These are phyloP conservation scores for Orbilia brochopaga DNA, from an alignment of 2,329 filamentous ascomycete species.

Conservation along the genomic window DNA sequence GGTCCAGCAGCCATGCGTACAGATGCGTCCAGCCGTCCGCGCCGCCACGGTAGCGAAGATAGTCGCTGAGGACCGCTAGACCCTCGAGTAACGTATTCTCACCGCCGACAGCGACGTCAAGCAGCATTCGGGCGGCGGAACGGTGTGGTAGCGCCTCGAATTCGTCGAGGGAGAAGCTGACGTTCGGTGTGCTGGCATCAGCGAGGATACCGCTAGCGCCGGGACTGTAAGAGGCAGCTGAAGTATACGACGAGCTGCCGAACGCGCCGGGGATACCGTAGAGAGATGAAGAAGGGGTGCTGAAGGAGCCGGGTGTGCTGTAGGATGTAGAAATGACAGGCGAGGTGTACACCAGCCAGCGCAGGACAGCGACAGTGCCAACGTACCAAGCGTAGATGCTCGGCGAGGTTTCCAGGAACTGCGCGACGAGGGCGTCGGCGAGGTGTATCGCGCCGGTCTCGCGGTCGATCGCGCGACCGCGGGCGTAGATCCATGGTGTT, in stretches of 20 bases:
- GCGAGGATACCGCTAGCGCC: too few relatives aligned
- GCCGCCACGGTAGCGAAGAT: slow-evolving; percentile 42
- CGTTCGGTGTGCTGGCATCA: too few relatives aligned
- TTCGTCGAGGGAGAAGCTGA: slow-evolving; percentile 15
- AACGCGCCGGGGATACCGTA: too few relatives aligned
- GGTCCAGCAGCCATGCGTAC: slow-evolving; percentile 25
- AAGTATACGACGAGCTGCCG: too few relatives aligned
- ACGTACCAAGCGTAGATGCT: slow-evolving; percentile 43
- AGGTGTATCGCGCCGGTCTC: slow-evolving; percentile 53
- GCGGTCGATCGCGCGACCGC: slow-evolving; percentile 52
- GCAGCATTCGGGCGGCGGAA: slow-evolving; percentile 46
- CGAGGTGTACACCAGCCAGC: slow-evolving; percentile 50
- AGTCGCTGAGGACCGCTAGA: slow-evolving; percentile 50
- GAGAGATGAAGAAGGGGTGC: too few relatives aligned
- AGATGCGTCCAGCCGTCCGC: slow-evolving; percentile 19
- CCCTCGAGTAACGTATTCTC: slow-evolving; percentile 37
- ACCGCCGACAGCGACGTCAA: slow-evolving; percentile 31
- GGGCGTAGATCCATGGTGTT: slow-evolving; percentile 48
- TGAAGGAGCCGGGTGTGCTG: slow-evolving; percentile 14
- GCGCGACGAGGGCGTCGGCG: slow-evolving; percentile 49
- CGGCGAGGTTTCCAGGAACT: slow-evolving; percentile 43
- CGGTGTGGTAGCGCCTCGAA: slow-evolving; percentile 48
- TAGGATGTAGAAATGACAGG: neutral
- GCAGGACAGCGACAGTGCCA: slow-evolving; percentile 51
- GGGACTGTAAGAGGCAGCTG: too few relatives aligned